Conservation (phyloP, 208 protist species). For the Leishmania aethiopica region DNA sequence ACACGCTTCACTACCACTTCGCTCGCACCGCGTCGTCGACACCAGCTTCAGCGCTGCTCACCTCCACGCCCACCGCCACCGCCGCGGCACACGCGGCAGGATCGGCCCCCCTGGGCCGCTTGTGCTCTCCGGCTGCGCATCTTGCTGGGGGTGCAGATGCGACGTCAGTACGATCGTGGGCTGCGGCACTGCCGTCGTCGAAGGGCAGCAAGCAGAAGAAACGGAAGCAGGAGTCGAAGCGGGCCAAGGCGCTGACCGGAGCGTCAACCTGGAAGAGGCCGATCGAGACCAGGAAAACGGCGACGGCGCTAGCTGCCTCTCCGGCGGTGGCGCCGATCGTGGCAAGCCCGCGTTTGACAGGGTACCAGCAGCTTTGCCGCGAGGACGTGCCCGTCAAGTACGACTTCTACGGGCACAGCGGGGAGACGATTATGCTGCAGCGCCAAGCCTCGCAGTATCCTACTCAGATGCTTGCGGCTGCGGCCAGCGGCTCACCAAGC, state of each 20-base stretch:
- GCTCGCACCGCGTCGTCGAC: constrained; percentile 15
- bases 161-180: neutral
- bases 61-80: neutral
- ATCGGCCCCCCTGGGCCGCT: constrained; percentile 11
- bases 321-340: neutral
- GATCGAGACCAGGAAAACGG: neutral
- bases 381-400: constrained; percentile 6
- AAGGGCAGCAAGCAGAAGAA: constrained; percentile 1
- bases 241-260: neutral
- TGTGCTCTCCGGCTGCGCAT: constrained; percentile 29
- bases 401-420: constrained; percentile 13
- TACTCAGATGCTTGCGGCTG: neutral
- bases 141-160: neutral
- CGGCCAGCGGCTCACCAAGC: neutral
- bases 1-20: constrained; percentile 26
- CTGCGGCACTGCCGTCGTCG: neutral
- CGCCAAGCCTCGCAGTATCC: constrained; percentile 15
- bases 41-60: neutral
- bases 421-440: constrained; percentile 19
- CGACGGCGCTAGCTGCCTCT: neutral
- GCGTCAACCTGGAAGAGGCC: neutral
- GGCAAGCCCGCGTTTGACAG: neutral
- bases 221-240: neutral
- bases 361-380: constrained; percentile 21
- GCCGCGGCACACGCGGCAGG: neutral